Conservation (phyloP, 2,329 filamentous ascomycete genomes). For the Pseudofabraea citricarpa region DNA sequence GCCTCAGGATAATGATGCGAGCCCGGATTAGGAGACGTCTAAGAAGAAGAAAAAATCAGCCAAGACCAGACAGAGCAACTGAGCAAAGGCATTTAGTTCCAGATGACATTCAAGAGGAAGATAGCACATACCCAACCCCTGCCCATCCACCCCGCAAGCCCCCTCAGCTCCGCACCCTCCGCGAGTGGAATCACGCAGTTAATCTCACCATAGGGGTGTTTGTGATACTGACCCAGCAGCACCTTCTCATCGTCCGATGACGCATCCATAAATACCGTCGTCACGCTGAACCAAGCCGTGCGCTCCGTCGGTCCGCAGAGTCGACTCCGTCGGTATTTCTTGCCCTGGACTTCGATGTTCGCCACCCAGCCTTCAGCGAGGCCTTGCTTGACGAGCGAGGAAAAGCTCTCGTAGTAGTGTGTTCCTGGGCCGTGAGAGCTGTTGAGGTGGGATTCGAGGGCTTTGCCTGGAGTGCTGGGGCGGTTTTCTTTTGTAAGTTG, state of each 20-base stretch:
- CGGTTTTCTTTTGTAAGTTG: neutral
- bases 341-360: slow-evolving; percentile 36
- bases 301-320: slow-evolving; percentile 39
- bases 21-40: slow-evolving; percentile 45
- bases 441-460: slow-evolving; percentile 39
- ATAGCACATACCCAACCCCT: slow-evolving; percentile 38
- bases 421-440: slow-evolving; percentile 37
- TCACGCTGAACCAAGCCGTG: slow-evolving; percentile 50
- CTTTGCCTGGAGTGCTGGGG: slow-evolving; percentile 38
- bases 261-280: slow-evolving; percentile 52
- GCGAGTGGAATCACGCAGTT: slow-evolving; percentile 50
- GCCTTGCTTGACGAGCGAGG: slow-evolving; percentile 32
- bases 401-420: slow-evolving; percentile 37
- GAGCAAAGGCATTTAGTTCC: neutral
- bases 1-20: slow-evolving; percentile 54
- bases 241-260: slow-evolving; percentile 22
- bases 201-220: slow-evolving; percentile 50
- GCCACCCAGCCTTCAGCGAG: slow-evolving; percentile 42
- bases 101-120: neutral
- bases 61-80: no score
- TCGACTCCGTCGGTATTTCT: slow-evolving; percentile 41
- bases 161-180: slow-evolving; percentile 43
- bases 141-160: slow-evolving; percentile 51
- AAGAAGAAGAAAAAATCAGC: neutral
- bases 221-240: slow-evolving; percentile 49